A percentile compares a stretch with the other conserved stretches of the same genome.
Evolutionary conservation across 208 protist species (phyloP).

Genomic region (Leishmania gerbilli): DNA sequence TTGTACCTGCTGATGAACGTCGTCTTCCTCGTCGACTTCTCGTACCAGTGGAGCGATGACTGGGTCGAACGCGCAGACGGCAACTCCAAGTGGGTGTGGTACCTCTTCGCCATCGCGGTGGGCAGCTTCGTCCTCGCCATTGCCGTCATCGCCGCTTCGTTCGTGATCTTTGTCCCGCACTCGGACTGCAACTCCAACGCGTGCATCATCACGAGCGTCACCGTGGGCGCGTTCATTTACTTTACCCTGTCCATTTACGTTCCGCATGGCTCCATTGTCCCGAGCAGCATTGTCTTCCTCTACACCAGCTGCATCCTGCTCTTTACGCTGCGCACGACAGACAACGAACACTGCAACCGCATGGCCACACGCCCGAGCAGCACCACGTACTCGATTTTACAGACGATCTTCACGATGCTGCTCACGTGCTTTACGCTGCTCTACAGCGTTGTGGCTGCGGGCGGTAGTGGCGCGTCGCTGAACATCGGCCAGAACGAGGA

Average conservation of each 20-base stretch:
- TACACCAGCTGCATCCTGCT: conserved; percentile 91
- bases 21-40: conserved; percentile 95
- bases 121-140: conserved; percentile 52
- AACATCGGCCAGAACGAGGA: conserved; percentile 66
- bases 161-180: conserved; percentile 78
- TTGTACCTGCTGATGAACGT: conserved; percentile 91
- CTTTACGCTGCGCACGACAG: conserved; percentile 73
- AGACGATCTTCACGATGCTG: conserved; percentile 45
- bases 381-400: conserved; percentile 57
- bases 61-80: conserved; percentile 87
- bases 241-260: conserved; percentile 83
- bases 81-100: conserved; percentile 88
- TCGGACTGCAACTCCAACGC: conserved; percentile 87
- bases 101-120: conserved; percentile 66
- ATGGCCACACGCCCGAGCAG: conserved; percentile 28
- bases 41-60: conserved; percentile 92
- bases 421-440: conserved; percentile 67
- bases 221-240: conserved; percentile 79
- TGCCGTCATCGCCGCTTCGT: conserved; percentile 54
- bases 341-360: conserved; percentile 72
- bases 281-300: conserved; percentile 90
- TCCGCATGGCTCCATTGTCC: conserved; percentile 90
- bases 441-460: conserved; percentile 77
- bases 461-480: conserved; percentile 63
- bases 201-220: conserved; percentile 78